Percentiles rank a stretch among this genome's conserved stretches.
phyloP scores from a whole-genome alignment of 257 asterid genomes.

The Hygrophila difformis region DNA sequence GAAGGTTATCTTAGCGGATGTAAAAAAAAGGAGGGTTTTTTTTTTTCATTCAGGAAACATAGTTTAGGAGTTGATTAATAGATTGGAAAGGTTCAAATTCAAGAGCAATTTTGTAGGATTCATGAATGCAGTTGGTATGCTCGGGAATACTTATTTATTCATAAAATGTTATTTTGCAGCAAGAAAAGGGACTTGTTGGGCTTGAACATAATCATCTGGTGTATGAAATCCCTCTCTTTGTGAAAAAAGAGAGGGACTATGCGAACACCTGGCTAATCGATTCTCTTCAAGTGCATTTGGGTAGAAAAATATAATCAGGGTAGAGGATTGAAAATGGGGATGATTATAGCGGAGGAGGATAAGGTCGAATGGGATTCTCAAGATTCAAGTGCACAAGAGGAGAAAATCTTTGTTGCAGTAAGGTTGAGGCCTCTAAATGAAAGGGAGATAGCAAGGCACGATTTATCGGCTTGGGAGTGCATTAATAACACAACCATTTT shows the following conservation, averaged over 20 bases:
- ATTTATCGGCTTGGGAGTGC: constrained; percentile 76
- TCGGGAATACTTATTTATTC: neutral
- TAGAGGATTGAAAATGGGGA: constrained; percentile 35
- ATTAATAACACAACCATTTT: constrained; percentile 64
- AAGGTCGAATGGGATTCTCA: constrained; percentile 24
- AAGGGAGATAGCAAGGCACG: constrained; percentile 46
- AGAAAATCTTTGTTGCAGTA: constrained; percentile 77
- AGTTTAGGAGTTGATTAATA: no score
- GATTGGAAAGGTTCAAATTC: neutral
- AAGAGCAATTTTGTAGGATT: neutral
- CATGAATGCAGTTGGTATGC: neutral
- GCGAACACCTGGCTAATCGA: constrained; percentile 14
- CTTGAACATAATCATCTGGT: constrained; percentile 4
- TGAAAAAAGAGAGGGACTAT: constrained; percentile 35
- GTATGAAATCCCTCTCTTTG: constrained; percentile 42
- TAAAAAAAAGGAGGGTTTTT: no score
- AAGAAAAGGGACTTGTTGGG: constrained; percentile 17
- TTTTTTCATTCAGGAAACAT: no score
- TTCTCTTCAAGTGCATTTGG: constrained; percentile 45
- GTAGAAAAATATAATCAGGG: constrained; percentile 21
- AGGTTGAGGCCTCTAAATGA: constrained; percentile 82
- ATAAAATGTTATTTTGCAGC: constrained; percentile 15
- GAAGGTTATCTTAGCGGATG: constrained; percentile 11
- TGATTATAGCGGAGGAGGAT: constrained; percentile 42
- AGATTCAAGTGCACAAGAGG: constrained; percentile 52